A percentile compares a stretch with the other conserved stretches of the same genome.
Conservation (phyloP, 352 stramenopile genomes). For the Nothophytophthora sp. region DNA sequence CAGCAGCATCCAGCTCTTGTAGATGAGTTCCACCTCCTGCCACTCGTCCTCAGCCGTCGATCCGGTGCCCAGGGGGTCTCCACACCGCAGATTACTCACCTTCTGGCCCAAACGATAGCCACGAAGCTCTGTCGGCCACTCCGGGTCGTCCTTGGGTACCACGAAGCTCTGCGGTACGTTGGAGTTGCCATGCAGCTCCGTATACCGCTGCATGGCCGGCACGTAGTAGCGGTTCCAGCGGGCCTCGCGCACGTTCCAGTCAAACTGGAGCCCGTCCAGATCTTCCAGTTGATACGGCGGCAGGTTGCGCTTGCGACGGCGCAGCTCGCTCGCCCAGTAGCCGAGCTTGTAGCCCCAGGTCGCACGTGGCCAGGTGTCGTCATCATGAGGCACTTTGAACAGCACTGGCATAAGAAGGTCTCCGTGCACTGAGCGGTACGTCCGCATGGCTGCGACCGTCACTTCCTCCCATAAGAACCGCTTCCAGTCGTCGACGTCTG, state of each 20-base stretch:
- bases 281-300: constrained; percentile 36
- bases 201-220: constrained; percentile 32
- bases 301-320: constrained; percentile 26
- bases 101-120: constrained; percentile 47
- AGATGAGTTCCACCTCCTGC: constrained; percentile 40
- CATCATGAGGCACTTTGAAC: constrained; percentile 27
- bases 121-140: constrained; percentile 27
- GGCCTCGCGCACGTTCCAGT: constrained; percentile 32
- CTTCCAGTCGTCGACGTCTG: constrained; percentile 33
- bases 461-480: constrained; percentile 35
- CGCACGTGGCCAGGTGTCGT: constrained; percentile 24
- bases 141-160: constrained; percentile 26
- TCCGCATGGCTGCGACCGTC: constrained; percentile 24
- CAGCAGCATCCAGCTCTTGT: constrained; percentile 48
- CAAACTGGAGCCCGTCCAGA: constrained; percentile 29
- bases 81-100: constrained; percentile 43
- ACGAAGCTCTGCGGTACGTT: constrained; percentile 41
- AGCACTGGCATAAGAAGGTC: constrained; percentile 37
- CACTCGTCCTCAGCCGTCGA: constrained; percentile 12
- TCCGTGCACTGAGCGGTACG: constrained; percentile 21
- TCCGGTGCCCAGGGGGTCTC: constrained; percentile 9
- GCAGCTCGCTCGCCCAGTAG: constrained; percentile 42
- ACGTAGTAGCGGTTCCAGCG: constrained; percentile 42
- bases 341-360: constrained; percentile 47
- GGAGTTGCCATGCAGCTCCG: constrained; percentile 24